Evolutionary conservation across 768 basidiomycete species (phyloP).

Genomic region (Suillus placidus): DNA sequence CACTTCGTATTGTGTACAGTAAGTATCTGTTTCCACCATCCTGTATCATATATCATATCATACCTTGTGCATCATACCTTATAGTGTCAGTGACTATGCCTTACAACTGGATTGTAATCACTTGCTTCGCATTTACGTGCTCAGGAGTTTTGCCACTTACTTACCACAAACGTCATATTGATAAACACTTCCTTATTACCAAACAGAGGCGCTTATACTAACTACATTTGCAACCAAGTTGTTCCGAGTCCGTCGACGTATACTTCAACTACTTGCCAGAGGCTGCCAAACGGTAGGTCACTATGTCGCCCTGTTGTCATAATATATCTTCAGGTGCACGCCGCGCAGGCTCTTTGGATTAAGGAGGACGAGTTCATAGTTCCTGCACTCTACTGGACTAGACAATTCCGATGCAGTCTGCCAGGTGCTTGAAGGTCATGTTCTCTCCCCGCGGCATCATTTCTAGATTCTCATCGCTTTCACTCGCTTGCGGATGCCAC

Average conservation of each 20-base stretch:
- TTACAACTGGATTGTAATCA: background rate
- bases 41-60: background rate
- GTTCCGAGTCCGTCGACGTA: no score
- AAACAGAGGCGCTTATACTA: no score
- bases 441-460: constrained; percentile 54
- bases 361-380: constrained; percentile 62
- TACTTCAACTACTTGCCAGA: no score
- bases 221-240: no score
- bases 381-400: constrained; percentile 53
- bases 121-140: background rate
- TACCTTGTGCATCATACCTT: background rate
- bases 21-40: background rate
- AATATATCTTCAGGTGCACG: constrained; percentile 59
- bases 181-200: background rate
- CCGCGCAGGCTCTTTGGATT: constrained; percentile 74
- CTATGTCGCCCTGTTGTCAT: background rate
- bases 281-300: background rate
- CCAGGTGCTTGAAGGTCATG: constrained; percentile 39
- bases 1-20: constrained; percentile 1
- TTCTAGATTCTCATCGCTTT: constrained; percentile 81
- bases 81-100: background rate
- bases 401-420: constrained; percentile 45
- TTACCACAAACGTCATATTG: background rate
- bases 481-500: constrained; percentile 67
- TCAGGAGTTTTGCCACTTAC: background rate